These are phyloP conservation scores for Pharnaceum exiguum DNA, from an alignment of 148 eudicot genomes.

Conservation along the genomic window DNA sequence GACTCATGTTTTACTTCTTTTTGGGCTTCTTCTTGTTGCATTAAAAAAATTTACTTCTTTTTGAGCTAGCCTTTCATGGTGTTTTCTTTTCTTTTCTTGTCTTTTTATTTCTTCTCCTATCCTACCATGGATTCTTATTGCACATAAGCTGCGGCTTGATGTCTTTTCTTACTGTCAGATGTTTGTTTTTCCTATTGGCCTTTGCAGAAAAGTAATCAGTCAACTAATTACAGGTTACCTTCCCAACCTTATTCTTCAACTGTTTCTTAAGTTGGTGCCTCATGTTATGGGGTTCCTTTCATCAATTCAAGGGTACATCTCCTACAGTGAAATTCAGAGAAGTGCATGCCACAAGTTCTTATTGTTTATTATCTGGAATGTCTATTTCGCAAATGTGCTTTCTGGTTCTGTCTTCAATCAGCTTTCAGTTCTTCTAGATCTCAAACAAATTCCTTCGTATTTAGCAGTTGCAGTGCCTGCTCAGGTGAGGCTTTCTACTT, in stretches of 20 bases:
- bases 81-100: no score
- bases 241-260: constrained; percentile 64
- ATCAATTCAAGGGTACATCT: constrained; percentile 64
- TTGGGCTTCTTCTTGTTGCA: no score
- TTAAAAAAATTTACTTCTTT: no score
- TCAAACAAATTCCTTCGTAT: constrained; percentile 47
- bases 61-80: no score
- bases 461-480: constrained; percentile 74
- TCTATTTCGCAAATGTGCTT: constrained; percentile 71
- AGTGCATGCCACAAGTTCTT: constrained; percentile 77
- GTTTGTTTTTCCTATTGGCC: constrained; percentile 3
- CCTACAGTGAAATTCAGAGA: constrained; percentile 60
- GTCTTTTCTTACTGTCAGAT: not conserved
- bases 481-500: constrained; percentile 35
- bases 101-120: no score
- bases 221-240: constrained; percentile 75
- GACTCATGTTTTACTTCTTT: no score
- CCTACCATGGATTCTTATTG: no score
- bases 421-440: constrained; percentile 47
- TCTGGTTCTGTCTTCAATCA: constrained; percentile 64
- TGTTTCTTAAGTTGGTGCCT: constrained; percentile 58
- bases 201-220: constrained; percentile 48
- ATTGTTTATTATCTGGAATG: constrained; percentile 69
- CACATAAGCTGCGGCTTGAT: constrained; percentile 1
- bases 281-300: constrained; percentile 71